Conservation (phyloP, 768 basidiomycete genomes). For the Vararia minispora region DNA sequence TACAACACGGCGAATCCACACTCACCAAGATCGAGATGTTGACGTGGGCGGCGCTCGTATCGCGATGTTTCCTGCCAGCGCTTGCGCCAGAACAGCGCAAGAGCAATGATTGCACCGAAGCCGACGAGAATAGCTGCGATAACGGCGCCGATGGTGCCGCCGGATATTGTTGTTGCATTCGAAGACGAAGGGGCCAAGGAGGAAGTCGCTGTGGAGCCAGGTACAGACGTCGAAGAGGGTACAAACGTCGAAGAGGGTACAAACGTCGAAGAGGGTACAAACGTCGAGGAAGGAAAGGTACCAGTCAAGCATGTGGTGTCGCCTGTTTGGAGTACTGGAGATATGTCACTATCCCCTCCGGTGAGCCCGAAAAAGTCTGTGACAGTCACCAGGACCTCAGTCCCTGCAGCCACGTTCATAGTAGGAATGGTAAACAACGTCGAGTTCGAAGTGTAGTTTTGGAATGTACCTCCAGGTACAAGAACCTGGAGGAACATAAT, state of each 20-base stretch:
- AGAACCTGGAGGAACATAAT: slow-evolving; percentile 32
- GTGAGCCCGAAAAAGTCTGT: slow-evolving; percentile 35
- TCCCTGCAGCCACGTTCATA: slow-evolving; percentile 46
- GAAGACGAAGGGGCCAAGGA: no score
- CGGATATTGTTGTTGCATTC: background rate
- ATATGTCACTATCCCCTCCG: slow-evolving; percentile 52
- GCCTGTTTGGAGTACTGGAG: slow-evolving; percentile 34
- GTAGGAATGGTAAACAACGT: no score
- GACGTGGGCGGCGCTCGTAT: no score
- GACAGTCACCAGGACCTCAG: slow-evolving; percentile 46
- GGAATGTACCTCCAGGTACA: slow-evolving; percentile 48
- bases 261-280: no score
- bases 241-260: no score
- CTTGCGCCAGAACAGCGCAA: background rate
- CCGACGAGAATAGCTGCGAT: background rate
- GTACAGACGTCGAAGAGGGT: no score
- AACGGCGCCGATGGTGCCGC: background rate
- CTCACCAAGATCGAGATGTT: no score
- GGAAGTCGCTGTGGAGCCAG: no score
- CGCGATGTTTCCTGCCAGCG: background rate
- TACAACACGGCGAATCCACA: no score
- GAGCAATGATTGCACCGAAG: background rate
- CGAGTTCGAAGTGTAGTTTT: slow-evolving; percentile 37
- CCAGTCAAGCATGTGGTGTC: slow-evolving; percentile 40
- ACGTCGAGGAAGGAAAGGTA: slow-evolving; percentile 45